Percentiles rank a stretch among this genome's conserved stretches.
These are phyloP conservation scores for Leptographium flavum DNA, from an alignment of 2,329 filamentous ascomycete species.

Conservation along the genomic window DNA sequence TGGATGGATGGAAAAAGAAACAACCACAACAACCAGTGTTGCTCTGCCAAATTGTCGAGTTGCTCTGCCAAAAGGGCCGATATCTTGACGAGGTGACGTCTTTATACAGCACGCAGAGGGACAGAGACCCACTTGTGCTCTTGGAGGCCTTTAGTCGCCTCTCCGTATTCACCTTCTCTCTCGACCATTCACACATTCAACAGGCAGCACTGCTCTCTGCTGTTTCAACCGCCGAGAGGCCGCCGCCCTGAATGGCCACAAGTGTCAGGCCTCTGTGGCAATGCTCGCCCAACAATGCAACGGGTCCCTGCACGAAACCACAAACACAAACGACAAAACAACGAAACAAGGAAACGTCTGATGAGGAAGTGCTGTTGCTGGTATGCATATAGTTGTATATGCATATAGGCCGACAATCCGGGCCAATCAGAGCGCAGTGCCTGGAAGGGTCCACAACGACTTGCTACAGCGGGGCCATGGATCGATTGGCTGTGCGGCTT, in stretches of 20 bases:
- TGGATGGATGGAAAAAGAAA: not conserved
- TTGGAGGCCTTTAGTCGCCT: not conserved
- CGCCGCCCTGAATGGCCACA: not conserved
- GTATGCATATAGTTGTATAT: too few species aligned
- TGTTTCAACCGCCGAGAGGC: not conserved
- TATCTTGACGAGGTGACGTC: not conserved
- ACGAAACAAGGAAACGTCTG: not conserved
- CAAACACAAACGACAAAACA: too few species aligned
- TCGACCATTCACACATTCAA: not conserved
- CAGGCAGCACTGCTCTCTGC: too few species aligned
- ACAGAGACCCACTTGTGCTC: not conserved
- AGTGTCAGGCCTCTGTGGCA: not conserved
- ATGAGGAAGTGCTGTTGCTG: not conserved
- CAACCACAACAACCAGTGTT: too few species aligned
- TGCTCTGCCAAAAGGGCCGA: not conserved
- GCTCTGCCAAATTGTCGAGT: not conserved
- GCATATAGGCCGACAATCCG: not conserved
- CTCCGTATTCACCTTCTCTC: not conserved
- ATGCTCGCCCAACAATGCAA: not conserved
- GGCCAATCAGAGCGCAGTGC: not conserved
- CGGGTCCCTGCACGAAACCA: too few species aligned
- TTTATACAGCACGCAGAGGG: not conserved
- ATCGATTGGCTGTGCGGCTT: not conserved
- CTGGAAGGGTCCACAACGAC: too few species aligned
- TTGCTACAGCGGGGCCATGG: not conserved